phyloP scores from a whole-genome alignment of 495 filamentous ascomycete genomes.

The Penicillium roqueforti region DNA sequence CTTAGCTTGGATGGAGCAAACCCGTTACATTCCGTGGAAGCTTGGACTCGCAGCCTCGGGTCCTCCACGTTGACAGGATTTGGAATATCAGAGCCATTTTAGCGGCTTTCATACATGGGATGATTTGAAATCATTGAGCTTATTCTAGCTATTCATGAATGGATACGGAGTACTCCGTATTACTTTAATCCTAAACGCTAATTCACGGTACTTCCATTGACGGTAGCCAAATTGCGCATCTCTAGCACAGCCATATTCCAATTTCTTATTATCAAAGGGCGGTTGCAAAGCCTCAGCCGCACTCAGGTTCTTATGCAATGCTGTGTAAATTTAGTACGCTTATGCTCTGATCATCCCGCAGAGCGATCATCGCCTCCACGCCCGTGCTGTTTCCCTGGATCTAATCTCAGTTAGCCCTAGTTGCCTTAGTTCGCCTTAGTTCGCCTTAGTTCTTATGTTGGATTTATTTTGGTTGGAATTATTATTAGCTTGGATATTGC shows the following conservation, averaged over 20 bases:
- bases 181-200: too few species aligned
- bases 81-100: neutral
- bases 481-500: conserved; percentile 9
- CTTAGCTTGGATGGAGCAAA: conserved; percentile 17
- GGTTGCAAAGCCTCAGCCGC: conserved; percentile 24
- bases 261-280: neutral
- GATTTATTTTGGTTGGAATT: conserved; percentile 18
- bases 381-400: conserved; percentile 24
- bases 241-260: neutral
- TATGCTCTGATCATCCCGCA: conserved; percentile 30
- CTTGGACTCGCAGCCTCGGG: conserved; percentile 12
- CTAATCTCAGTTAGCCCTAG: conserved; percentile 17
- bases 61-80: conserved; percentile 9
- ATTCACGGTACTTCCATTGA: neutral
- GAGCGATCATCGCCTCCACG: conserved; percentile 29
- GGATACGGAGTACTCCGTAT: too few species aligned
- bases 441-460: conserved; percentile 11
- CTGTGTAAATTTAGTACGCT: conserved; percentile 20
- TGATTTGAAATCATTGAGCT: too few species aligned
- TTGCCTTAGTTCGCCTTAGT: conserved; percentile 12
- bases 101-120: too few species aligned
- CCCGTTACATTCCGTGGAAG: conserved; percentile 24
- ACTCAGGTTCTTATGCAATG: conserved; percentile 7
- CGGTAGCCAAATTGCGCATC: neutral
- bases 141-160: too few species aligned